phyloP scores from a whole-genome alignment of 495 filamentous ascomycete species.

The Penicillium flavigenum region DNA sequence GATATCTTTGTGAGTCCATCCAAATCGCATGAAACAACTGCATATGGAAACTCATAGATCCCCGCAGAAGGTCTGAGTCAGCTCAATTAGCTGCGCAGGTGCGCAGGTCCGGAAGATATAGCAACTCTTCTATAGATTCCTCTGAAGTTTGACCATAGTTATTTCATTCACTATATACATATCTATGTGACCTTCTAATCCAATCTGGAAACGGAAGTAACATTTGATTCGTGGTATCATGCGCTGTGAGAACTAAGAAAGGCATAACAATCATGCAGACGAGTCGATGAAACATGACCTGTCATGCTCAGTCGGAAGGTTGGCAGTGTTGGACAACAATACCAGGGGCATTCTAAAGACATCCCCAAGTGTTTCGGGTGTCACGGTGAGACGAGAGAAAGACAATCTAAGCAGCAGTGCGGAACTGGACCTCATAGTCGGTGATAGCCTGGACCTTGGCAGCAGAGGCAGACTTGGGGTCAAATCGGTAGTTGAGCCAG shows the following conservation, averaged over 20 bases:
- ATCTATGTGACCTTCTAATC: conserved; percentile 8
- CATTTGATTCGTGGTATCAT: conserved; percentile 42
- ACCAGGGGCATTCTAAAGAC: not conserved
- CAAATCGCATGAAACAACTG: not conserved
- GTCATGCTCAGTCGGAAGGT: not conserved
- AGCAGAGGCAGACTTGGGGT: conserved; percentile 67
- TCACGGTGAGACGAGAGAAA: not conserved
- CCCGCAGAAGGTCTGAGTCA: conserved; percentile 31
- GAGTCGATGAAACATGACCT: not conserved
- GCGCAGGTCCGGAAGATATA: not conserved
- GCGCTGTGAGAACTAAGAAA: conserved; percentile 27
- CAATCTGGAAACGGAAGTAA: conserved; percentile 25
- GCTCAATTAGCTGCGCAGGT: not conserved
- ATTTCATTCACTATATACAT: conserved; percentile 15
- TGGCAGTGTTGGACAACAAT: not conserved
- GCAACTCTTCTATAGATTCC: not conserved
- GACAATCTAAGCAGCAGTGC: conserved; percentile 20
- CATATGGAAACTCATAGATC: conserved; percentile 39
- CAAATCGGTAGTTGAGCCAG: conserved; percentile 82
- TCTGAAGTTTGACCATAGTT: not conserved
- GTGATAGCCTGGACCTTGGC: conserved; percentile 74
- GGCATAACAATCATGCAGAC: conserved; percentile 8
- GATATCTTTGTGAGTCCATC: not conserved
- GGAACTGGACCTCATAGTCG: conserved; percentile 63
- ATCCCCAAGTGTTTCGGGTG: not conserved